Evolutionary conservation across 306 rosid species (phyloP).

Genomic region (Medicago lupulina): DNA sequence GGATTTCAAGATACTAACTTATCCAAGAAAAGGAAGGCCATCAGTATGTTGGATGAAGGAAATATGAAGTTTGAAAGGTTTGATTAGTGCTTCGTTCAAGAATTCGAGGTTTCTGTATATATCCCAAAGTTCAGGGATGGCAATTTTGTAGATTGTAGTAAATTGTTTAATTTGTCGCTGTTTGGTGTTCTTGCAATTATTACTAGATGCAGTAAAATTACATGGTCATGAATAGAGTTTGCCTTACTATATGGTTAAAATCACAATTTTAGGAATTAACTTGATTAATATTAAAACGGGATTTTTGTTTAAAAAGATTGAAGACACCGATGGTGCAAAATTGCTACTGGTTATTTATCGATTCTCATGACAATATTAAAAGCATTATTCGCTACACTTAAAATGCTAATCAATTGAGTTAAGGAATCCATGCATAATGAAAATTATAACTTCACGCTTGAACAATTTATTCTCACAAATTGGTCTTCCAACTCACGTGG

Average conservation of each 20-base stretch:
- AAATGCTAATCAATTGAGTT: background rate
- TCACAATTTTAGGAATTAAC: background rate
- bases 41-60: slow-evolving; percentile 59
- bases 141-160: slow-evolving; percentile 40
- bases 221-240: background rate
- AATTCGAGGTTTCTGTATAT: background rate
- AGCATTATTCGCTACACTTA: background rate
- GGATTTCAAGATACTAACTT: slow-evolving; percentile 56
- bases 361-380: background rate
- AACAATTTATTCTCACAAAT: too few species aligned
- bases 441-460: background rate
- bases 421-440: background rate
- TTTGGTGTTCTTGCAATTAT: background rate
- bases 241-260: background rate
- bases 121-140: slow-evolving; percentile 24
- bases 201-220: background rate
- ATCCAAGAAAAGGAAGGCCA: slow-evolving; percentile 78
- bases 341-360: background rate
- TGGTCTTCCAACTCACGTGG: background rate
- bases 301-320: too few species aligned
- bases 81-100: slow-evolving; percentile 34
- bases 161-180: background rate
- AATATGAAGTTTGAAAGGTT: slow-evolving; percentile 59
- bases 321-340: background rate
- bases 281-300: background rate